Evolutionary conservation across 2,329 filamentous ascomycete species (phyloP), one percentile per base, ranked within the genome.

Genomic region (Beauveria brongniartii): DNA sequence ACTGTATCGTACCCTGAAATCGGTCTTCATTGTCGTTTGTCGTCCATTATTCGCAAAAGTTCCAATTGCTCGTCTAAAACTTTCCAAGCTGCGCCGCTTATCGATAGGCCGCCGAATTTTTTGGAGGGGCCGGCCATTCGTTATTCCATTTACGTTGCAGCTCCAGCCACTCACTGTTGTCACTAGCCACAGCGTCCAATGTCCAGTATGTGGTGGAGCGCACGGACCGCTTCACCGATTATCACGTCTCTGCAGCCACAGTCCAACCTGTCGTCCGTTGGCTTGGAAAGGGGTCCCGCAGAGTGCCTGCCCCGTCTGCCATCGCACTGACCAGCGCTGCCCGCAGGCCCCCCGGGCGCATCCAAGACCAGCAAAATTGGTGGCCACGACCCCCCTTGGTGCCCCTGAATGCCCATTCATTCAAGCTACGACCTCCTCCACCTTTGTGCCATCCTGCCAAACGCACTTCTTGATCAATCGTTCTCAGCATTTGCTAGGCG

Each of bases 1-100:
- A 28, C n/a, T 12, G 43, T 20, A 22, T n/a, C 43, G 65, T 77
- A 95, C 93, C 86, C 94, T 95, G 76, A 97, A 99, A 78, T 97
- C 93, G 67, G 92, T 97, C 89, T 97, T 99, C 94, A 99, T 99
- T 74, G 76, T 86, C 73, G 75, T 69, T 71, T 70, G 67, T 67
- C 69, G 69, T 69, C 71, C 72, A 74, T 75, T 65, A 69, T 71
- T 62, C 61, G 66, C 57, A 61, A 56, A 56, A 67, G 41, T 48
- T 51, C 9, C 48, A 16, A 22, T 10, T 46, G 22, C 22, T 26
- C 65, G 63, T 68, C 68, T 67, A 73, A 74, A 72, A 64, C 60
- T 66, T 64, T 65, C 63, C 56, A 59, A 66, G 64, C 59, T 52
- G 61, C 62, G 51, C 48, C 62, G 61, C 70, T 74, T 74, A 74